Base-by-base conservation (phyloP, 495 filamentous ascomycete species). In the Penicillium roqueforti region DNA sequence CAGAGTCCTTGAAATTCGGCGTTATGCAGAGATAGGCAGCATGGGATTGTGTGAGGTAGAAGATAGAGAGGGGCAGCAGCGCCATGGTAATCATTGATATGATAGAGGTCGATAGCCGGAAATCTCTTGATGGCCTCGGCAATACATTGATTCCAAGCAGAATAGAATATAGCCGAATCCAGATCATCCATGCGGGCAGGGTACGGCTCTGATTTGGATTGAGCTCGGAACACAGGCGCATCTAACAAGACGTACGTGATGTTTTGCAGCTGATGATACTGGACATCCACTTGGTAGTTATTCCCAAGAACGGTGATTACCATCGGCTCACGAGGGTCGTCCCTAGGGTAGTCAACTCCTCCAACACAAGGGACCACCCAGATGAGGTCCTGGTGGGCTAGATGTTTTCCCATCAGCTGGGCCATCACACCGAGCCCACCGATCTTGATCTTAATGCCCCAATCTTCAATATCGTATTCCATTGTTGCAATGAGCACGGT, bases 51-150 rank as follows among this genome's bases (percentile, higher is more conserved):
- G 31, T 77, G 66, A 20, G 86, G 86, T 2, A 88, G 75, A 14
- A 89, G 76, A 55, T 90, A 85, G 9, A 89, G 71, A 28, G 86
- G 86, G 39, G 87, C 87, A 9, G 85, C 67, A 14, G 86, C 84
- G 20, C 87, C 87, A 58, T 90, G 87, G 62, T 89, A 90, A 63
- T 90, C 87, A 66, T 90, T 90, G 63, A 89, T 88, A 67, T 90
- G 87, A 66, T 90, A 90, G n/a, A 90, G 66, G 61, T 89, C 85
- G 49, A 88, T 78, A 2, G 46, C 20, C 46, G 83, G 80, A 59
- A 80, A 80, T 37, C 77, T 76, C 48, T 71, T 76, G 56, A 87
- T 82, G 0, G 83, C 69, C 50, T 82, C 69, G 1, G 85, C 83
- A 50, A 87, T 86, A 58, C 84, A 87, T 57, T 79, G 78, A 57